Evolutionary conservation across 1,284 basidiomycete species (phyloP).

Genomic region (Termitomyces sp.): DNA sequence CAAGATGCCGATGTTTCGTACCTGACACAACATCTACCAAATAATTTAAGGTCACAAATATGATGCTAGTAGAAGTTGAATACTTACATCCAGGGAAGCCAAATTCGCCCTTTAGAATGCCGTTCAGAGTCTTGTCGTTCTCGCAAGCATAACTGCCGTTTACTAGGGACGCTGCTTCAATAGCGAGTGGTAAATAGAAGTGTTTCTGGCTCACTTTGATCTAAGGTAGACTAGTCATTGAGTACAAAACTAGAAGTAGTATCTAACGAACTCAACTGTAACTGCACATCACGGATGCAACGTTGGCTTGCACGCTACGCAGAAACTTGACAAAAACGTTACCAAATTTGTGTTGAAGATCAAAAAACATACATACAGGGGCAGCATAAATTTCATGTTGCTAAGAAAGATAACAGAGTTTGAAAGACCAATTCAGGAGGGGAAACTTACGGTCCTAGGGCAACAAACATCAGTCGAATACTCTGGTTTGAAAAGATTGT

Average conservation of each 20-base stretch:
- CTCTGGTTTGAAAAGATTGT: background rate
- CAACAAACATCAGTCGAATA: background rate
- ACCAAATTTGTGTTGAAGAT: background rate
- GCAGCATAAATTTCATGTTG: constrained; percentile 54
- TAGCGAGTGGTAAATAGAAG: background rate
- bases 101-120: constrained; percentile 69
- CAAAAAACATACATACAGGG: constrained; percentile 33
- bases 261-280: constrained; percentile 39
- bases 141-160: constrained; percentile 68
- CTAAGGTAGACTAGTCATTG: constrained; percentile 19
- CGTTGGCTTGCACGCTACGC: constrained; percentile 58
- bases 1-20: constrained; percentile 5
- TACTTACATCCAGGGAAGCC: constrained; percentile 65
- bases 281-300: constrained; percentile 67
- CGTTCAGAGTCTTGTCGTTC: constrained; percentile 63
- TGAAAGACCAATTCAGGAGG: background rate
- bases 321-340: constrained; percentile 39
- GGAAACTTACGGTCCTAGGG: constrained; percentile 21
- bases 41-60: background rate
- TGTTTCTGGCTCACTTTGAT: constrained; percentile 32
- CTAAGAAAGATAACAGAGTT: constrained; percentile 20
- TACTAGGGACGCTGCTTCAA: constrained; percentile 26
- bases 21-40: constrained; percentile 47
- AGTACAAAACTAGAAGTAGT: background rate
- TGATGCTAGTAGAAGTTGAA: background rate